Percentiles rank a stretch among this genome's conserved stretches.
phyloP scores from a whole-genome alignment of 768 basidiomycete genomes.

The Royoungia palumana region DNA sequence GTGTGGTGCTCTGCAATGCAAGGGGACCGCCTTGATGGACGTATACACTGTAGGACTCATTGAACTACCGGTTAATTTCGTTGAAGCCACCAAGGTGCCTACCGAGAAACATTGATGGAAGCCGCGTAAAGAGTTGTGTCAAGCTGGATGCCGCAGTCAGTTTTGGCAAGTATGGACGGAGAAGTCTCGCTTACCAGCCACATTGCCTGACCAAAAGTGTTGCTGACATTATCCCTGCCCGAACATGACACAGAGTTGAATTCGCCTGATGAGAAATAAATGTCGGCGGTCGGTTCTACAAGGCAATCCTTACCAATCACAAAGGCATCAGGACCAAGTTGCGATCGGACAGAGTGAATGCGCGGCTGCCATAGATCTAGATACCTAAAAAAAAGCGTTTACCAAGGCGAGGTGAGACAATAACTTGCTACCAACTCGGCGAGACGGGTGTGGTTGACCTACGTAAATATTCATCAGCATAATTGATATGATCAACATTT shows the following conservation, averaged over 20 bases:
- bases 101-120: slow-evolving; percentile 48
- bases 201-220: slow-evolving; percentile 54
- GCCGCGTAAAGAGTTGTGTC: slow-evolving; percentile 22
- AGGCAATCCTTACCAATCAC: slow-evolving; percentile 37
- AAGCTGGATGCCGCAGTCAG: slow-evolving; percentile 8
- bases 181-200: slow-evolving; percentile 40
- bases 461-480: background rate
- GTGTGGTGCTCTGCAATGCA: slow-evolving; percentile 48
- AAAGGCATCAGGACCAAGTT: slow-evolving; percentile 47
- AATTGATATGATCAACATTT: background rate
- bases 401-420: background rate
- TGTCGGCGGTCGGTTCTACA: background rate
- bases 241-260: slow-evolving; percentile 56
- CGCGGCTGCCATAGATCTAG: slow-evolving; percentile 55
- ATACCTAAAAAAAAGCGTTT: slow-evolving; percentile 34
- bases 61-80: background rate
- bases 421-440: slow-evolving; percentile 35
- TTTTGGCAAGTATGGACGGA: background rate
- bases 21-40: slow-evolving; percentile 57
- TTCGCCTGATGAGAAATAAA: slow-evolving; percentile 37
- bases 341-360: slow-evolving; percentile 43
- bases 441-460: slow-evolving; percentile 54
- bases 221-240: slow-evolving; percentile 47
- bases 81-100: background rate
- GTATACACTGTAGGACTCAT: slow-evolving; percentile 37